phyloP scores from a whole-genome alignment of 2,329 filamentous ascomycete species.

The Geosmithia putterillii region DNA sequence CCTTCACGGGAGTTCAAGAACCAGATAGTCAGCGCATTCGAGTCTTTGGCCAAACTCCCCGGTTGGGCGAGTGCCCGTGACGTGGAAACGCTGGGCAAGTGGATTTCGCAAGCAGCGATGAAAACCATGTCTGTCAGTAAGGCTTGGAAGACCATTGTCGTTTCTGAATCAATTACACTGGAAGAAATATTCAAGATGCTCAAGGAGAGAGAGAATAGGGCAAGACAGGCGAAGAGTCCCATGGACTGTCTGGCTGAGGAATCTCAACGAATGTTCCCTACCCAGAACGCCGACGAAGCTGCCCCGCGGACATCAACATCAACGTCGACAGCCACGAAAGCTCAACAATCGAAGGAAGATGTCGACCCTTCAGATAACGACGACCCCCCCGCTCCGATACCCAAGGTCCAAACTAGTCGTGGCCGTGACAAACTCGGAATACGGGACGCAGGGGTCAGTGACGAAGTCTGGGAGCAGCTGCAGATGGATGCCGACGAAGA shows the following conservation, averaged over 20 bases:
- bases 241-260: background rate
- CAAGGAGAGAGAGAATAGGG: slow-evolving; percentile 2
- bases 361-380: background rate
- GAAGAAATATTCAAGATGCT: slow-evolving; percentile 6
- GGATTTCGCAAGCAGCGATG: slow-evolving; percentile 38
- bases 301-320: background rate
- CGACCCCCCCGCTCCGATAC: background rate
- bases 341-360: slow-evolving; percentile 3
- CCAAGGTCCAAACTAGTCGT: background rate
- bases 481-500: slow-evolving; percentile 32
- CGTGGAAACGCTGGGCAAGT: slow-evolving; percentile 38
- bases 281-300: background rate
- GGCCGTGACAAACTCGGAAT: slow-evolving; percentile 1
- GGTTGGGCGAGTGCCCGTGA: slow-evolving; percentile 55
- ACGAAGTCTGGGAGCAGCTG: slow-evolving; percentile 49
- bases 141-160: background rate
- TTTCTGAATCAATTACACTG: slow-evolving; percentile 8
- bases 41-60: slow-evolving; percentile 23
- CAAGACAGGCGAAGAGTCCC: background rate
- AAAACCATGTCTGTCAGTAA: slow-evolving; percentile 11
- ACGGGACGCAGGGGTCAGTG: slow-evolving; percentile 46
- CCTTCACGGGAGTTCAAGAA: slow-evolving; percentile 4
- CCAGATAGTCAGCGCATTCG: slow-evolving; percentile 17
- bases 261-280: background rate
- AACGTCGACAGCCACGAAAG: background rate